Evolutionary conservation across 2,329 filamentous ascomycete species (phyloP), one percentile per base, ranked within the genome.

Genomic region (Venturia aucupariae): DNA sequence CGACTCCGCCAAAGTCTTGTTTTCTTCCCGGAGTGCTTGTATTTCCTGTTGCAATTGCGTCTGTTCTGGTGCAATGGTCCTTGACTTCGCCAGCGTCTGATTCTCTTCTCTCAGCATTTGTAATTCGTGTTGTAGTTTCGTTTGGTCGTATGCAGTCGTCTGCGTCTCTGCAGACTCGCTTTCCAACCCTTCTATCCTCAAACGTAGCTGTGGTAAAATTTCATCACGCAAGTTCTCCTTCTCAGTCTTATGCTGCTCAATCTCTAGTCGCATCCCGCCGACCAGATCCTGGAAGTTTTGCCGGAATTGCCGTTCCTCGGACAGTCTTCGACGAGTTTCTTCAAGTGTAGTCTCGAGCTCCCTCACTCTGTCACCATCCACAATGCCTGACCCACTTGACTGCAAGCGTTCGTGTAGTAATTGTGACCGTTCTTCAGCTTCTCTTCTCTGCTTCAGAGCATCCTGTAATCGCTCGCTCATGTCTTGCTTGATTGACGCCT

Each of bases 211-310:
- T 22, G 92, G 91, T 2, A 96, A 86, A 48, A 96, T 81, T 75
- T 96, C 90, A 67, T 97, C 92, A 35, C 90, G 87, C 19, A 97
- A 83, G 70, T 95, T 93, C 75, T 99, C 94, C 62, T 92, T 86
- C 76, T 99, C 92, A 69, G 94, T 92, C 66, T 89, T 85, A 63
- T 92, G 85, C 68, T 86, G 89, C 70, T 92, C 85, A 17, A 97
- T 81, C 73, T 99, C 92, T 30, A 86, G 84, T 69, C 89, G 89
- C 69, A 97, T 86, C 5, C 90, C 93, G 7, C 87, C 86, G 55
- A 97, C 81, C 54, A 99, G 82, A 73, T 97, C 92, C 76, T 97
- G 92, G 70, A 97, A 95, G 74, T 95, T 97, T 72, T 90, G 87
- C 75, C 96, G 97, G 70, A 90, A 86, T 73, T 90, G 85, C 64